Evolutionary conservation across 2,329 filamentous ascomycete species (phyloP).

Genomic region (Coniochaeta sp.): DNA sequence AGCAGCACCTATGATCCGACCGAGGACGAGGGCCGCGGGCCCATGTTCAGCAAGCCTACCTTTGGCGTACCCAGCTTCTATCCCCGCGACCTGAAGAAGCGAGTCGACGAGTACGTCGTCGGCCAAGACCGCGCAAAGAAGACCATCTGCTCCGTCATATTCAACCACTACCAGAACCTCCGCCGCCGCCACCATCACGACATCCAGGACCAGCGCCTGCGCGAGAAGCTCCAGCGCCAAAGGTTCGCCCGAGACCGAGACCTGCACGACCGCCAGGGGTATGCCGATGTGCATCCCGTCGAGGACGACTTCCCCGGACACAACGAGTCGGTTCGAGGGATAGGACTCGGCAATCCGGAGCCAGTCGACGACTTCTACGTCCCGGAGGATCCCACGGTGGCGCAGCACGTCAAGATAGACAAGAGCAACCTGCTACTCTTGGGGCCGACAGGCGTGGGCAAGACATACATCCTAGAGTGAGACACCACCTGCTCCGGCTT

Average conservation of each 20-base stretch:
- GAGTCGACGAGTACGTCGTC: slow-evolving; percentile 92
- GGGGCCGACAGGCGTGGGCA: slow-evolving; percentile 90
- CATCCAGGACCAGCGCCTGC: slow-evolving; percentile 47
- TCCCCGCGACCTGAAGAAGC: slow-evolving; percentile 69
- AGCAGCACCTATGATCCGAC: slow-evolving; percentile 52
- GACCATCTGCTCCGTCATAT: slow-evolving; percentile 84
- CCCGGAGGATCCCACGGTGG: slow-evolving; percentile 35
- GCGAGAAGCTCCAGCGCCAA: slow-evolving; percentile 64
- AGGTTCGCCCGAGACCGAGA: slow-evolving; percentile 62
- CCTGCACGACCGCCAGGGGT: slow-evolving; percentile 28
- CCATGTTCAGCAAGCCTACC: slow-evolving; percentile 50
- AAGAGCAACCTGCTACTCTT: slow-evolving; percentile 92
- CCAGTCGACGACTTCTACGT: slow-evolving; percentile 36
- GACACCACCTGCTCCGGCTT: too few relatives aligned
- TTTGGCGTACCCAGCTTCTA: slow-evolving; percentile 59
- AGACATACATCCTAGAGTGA: slow-evolving; percentile 82
- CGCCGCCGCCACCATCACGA: slow-evolving; percentile 74
- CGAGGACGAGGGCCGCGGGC: slow-evolving; percentile 44
- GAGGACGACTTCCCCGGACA: slow-evolving; percentile 60
- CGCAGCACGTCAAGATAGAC: slow-evolving; percentile 65
- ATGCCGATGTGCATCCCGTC: slow-evolving; percentile 54
- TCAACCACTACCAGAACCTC: slow-evolving; percentile 92
- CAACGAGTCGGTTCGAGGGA: slow-evolving; percentile 35
- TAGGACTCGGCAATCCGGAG: slow-evolving; percentile 26
- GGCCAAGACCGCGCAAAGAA: slow-evolving; percentile 94